Evolutionary conservation across 805 yeast genomes (phyloP).

Genomic region (Spathaspora girioi): DNA sequence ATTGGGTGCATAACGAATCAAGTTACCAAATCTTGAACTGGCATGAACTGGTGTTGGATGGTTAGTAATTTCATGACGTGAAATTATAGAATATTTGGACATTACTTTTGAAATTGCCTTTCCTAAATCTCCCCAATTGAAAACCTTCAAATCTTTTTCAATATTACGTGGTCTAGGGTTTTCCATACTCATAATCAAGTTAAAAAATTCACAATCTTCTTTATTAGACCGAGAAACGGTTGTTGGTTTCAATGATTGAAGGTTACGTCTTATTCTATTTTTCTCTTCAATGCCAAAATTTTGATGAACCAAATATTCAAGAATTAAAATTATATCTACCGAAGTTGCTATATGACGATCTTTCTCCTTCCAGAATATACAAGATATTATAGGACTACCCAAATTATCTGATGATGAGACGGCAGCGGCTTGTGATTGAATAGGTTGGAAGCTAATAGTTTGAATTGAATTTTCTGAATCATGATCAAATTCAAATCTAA

Average conservation of each 20-base stretch:
- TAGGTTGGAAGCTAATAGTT: conserved; percentile 33
- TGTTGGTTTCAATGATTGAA: conserved; percentile 59
- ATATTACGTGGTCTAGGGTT: conserved; percentile 67
- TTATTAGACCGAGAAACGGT: conserved; percentile 51
- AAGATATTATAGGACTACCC: conserved; percentile 46
- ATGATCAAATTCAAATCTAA: conserved; percentile 36
- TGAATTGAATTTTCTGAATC: conserved; percentile 30
- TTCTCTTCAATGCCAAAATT: conserved; percentile 63
- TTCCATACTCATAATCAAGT: conserved; percentile 54
- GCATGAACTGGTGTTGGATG: neutral
- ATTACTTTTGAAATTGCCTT: conserved; percentile 55
- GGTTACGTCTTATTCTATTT: conserved; percentile 62
- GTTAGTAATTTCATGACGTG: neutral
- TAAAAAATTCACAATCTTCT: conserved; percentile 26
- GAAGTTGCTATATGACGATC: conserved; percentile 53
- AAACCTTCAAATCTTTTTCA: conserved; percentile 67
- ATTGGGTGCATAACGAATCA: neutral
- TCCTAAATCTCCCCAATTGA: conserved; percentile 52
- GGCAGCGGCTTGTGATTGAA: conserved; percentile 18
- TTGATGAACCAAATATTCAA: conserved; percentile 55
- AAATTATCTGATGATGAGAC: conserved; percentile 10
- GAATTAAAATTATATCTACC: conserved; percentile 56
- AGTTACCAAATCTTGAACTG: neutral
- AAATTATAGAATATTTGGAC: conserved; percentile 45
- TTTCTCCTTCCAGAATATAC: conserved; percentile 55